These are phyloP conservation scores for Ophiostoma pallidulum DNA, from an alignment of 2,329 filamentous ascomycete species.

Conservation along the genomic window DNA sequence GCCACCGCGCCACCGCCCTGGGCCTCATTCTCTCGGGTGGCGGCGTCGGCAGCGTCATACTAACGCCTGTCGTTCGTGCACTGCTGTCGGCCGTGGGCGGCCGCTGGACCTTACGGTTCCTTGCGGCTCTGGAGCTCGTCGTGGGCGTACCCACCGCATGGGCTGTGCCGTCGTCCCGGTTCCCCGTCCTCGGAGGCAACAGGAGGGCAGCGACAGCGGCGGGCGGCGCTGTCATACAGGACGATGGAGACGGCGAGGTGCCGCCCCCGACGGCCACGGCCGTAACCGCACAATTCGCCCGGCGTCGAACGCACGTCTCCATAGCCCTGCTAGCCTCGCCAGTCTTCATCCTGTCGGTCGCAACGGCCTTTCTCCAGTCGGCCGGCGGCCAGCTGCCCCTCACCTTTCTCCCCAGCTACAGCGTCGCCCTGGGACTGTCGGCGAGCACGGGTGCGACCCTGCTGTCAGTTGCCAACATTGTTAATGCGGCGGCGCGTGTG, in stretches of 20 bases:
- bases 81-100: slow-evolving; percentile 34
- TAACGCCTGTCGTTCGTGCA: slow-evolving; percentile 30
- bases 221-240: too few relatives aligned
- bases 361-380: slow-evolving; percentile 57
- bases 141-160: slow-evolving; percentile 31
- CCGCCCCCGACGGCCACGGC: too few relatives aligned
- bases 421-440: slow-evolving; percentile 32
- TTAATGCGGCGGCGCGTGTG: slow-evolving; percentile 36
- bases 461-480: slow-evolving; percentile 34
- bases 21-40: slow-evolving; percentile 35
- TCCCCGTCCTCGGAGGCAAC: slow-evolving; percentile 13
- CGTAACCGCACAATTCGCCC: not conserved
- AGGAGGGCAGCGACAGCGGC: not conserved
- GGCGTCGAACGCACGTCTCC: slow-evolving; percentile 30
- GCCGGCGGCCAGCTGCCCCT: slow-evolving; percentile 37
- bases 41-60: slow-evolving; percentile 32
- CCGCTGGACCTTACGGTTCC: slow-evolving; percentile 33
- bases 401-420: slow-evolving; percentile 40
- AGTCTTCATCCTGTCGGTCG: slow-evolving; percentile 87
- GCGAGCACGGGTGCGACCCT: slow-evolving; percentile 32
- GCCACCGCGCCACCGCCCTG: slow-evolving; percentile 37
- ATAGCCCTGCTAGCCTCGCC: slow-evolving; percentile 70
- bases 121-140: slow-evolving; percentile 29
- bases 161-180: slow-evolving; percentile 30
- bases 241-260: too few relatives aligned